These are phyloP conservation scores for Paramecium pentaurelia DNA, from an alignment of 73 alveolate genomes.

Conservation along the genomic window DNA sequence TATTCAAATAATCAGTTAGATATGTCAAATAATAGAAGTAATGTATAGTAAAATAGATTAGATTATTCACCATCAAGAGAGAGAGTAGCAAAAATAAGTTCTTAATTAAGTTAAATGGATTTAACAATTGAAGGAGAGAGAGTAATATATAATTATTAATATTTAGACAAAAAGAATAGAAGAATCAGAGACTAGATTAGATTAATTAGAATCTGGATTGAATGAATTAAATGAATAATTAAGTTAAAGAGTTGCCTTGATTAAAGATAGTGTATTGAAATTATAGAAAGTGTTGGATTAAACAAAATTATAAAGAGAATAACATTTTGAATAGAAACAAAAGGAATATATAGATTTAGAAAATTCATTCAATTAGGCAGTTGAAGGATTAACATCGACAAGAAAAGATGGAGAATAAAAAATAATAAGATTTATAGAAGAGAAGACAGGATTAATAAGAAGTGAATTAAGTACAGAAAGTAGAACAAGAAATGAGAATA, in stretches of 20 bases:
- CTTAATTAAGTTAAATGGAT: constrained; percentile 34
- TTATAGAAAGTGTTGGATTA: constrained; percentile 21
- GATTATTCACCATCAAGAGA: constrained; percentile 49
- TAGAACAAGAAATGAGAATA: constrained; percentile 51
- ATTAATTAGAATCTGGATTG: constrained; percentile 22
- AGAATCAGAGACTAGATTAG: constrained; percentile 26
- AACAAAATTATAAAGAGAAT: constrained; percentile 6
- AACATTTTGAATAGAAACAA: background rate
- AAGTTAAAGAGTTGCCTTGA: background rate
- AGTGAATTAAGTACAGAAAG: constrained; percentile 46
- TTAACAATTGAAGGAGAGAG: constrained; percentile 43
- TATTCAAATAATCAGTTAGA: constrained; percentile 3
- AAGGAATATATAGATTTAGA: constrained; percentile 19
- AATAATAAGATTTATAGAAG: constrained; percentile 49
- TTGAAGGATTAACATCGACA: constrained; percentile 23
- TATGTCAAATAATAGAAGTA: background rate
- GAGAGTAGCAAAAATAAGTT: constrained; percentile 13
- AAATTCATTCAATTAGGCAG: constrained; percentile 8
- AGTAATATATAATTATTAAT: background rate
- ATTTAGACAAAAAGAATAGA: constrained; percentile 44
- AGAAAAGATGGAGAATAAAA: constrained; percentile 58
- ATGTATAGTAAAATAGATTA: background rate
- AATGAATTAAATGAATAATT: constrained; percentile 16
- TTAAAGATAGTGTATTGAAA: constrained; percentile 32
- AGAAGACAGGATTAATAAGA: constrained; percentile 42